phyloP scores from a whole-genome alignment of 352 stramenopile species.

The Phytophthora uliginosa region DNA sequence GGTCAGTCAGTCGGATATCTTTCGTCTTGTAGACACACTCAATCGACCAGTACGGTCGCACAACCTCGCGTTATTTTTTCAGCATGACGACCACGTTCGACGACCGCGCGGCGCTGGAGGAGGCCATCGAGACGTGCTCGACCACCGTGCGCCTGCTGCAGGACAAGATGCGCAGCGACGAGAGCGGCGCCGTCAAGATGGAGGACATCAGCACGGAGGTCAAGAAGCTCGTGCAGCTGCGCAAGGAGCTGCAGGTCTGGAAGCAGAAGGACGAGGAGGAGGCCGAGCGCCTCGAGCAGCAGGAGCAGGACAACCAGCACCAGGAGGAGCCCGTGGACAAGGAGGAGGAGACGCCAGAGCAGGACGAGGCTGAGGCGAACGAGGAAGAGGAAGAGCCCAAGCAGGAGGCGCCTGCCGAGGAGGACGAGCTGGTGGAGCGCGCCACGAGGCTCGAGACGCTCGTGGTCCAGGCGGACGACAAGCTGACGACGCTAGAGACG shows the following conservation, averaged over 20 bases:
- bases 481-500: conserved; percentile 44
- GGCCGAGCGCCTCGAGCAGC: background rate
- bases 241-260: conserved; percentile 79
- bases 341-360: conserved; percentile 17
- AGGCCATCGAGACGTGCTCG: conserved; percentile 67
- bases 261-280: conserved; percentile 41
- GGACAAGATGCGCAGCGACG: conserved; percentile 59
- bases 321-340: conserved; percentile 5
- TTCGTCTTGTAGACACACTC: conserved; percentile 1
- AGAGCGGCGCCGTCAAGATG: conserved; percentile 45
- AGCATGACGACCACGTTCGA: conserved; percentile 55
- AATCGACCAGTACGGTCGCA: background rate
- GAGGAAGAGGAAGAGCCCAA: conserved; percentile 22
- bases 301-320: conserved; percentile 29
- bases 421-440: conserved; percentile 31
- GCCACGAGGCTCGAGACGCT: conserved; percentile 18
- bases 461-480: conserved; percentile 35
- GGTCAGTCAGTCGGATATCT: conserved; percentile 29
- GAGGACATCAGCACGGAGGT: conserved; percentile 67
- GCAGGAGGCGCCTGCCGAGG: conserved; percentile 9
- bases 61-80: background rate
- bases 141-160: conserved; percentile 64
- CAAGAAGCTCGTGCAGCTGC: conserved; percentile 65
- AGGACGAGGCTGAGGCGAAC: conserved; percentile 11
- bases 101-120: conserved; percentile 51